Evolutionary conservation across 768 basidiomycete species (phyloP).

Genomic region (Mycena metata): DNA sequence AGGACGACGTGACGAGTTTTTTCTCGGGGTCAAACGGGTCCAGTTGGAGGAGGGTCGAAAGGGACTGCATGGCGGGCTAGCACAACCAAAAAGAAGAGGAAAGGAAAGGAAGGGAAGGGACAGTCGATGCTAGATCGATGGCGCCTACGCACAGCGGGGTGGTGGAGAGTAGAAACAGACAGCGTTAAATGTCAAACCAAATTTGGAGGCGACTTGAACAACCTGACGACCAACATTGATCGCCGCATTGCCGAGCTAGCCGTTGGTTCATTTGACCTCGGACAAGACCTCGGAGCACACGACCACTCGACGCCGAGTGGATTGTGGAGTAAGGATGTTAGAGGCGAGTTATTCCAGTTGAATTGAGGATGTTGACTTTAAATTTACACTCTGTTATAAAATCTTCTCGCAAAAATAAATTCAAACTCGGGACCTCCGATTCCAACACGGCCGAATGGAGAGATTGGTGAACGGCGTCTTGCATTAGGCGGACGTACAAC

Average conservation of each 20-base stretch:
- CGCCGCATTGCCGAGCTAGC: background rate
- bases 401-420: too few relatives aligned
- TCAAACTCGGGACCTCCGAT: too few relatives aligned
- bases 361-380: too few relatives aligned
- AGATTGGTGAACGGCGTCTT: too few relatives aligned
- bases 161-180: background rate
- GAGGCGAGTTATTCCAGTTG: too few relatives aligned
- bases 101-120: conserved; percentile 5
- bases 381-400: too few relatives aligned
- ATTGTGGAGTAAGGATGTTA: too few relatives aligned
- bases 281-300: too few relatives aligned
- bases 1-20: conserved; percentile 58
- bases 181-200: conserved; percentile 5
- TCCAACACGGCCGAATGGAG: too few relatives aligned
- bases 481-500: too few relatives aligned
- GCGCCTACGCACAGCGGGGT: conserved; percentile 35
- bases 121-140: conserved; percentile 19
- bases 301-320: too few relatives aligned
- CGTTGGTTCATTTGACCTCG: too few relatives aligned
- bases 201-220: background rate
- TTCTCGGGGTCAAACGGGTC: conserved; percentile 56
- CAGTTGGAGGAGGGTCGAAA: conserved; percentile 27
- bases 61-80: conserved; percentile 23
- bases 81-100: background rate
- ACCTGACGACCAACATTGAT: conserved; percentile 18